Conservation (phyloP, 257 asterid species). For the Ehretia macrophylla region DNA sequence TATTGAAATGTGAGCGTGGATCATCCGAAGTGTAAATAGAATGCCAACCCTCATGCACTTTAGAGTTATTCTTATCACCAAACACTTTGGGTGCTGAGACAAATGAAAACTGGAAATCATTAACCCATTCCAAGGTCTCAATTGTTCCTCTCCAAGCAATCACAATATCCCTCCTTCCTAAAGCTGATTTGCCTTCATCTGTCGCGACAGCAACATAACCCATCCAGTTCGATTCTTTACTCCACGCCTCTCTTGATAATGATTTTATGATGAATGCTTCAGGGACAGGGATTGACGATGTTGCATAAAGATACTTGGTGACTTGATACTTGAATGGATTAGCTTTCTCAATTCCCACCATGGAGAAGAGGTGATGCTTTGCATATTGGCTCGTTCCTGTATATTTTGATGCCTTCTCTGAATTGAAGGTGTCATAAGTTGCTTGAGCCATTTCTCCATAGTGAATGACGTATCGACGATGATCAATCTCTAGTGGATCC, state of each 20-base stretch:
- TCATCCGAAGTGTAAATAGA: constrained; percentile 1
- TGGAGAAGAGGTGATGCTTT: constrained; percentile 39
- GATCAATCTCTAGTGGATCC: constrained; percentile 68
- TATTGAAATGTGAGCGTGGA: background rate
- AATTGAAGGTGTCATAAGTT: constrained; percentile 67
- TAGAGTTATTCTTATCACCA: constrained; percentile 24
- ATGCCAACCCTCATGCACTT: background rate
- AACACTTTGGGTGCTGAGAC: constrained; percentile 58
- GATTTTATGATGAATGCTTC: constrained; percentile 64
- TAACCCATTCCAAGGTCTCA: constrained; percentile 59
- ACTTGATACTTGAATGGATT: constrained; percentile 45
- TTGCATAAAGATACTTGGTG: constrained; percentile 66
- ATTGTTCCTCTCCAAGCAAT: constrained; percentile 83
- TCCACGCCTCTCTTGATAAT: constrained; percentile 71
- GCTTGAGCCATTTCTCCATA: constrained; percentile 74
- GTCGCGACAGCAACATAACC: constrained; percentile 87
- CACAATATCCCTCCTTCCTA: constrained; percentile 80
- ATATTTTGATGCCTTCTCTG: constrained; percentile 50
- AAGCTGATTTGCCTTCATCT: constrained; percentile 50
- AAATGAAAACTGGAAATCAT: constrained; percentile 47
- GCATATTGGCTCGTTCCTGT: constrained; percentile 67
- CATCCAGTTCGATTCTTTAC: constrained; percentile 82
- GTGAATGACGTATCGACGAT: constrained; percentile 62
- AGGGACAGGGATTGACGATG: constrained; percentile 51
- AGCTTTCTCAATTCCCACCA: constrained; percentile 43